These are phyloP conservation scores for Erysimum cheiri DNA, from an alignment of 441 rosid genomes.

Conservation along the genomic window DNA sequence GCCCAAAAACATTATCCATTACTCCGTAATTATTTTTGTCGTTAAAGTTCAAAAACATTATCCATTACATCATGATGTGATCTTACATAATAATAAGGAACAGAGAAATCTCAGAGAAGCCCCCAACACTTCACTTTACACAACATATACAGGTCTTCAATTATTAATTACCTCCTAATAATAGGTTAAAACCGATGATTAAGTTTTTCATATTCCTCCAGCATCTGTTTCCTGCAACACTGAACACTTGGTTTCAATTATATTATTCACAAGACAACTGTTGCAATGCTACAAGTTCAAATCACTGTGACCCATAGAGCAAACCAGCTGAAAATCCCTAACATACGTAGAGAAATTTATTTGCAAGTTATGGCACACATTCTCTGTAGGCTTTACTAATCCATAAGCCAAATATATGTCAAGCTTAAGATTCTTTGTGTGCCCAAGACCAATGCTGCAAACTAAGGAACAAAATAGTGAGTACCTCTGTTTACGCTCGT, in stretches of 20 bases:
- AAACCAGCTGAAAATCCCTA: not conserved
- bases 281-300: slow-evolving; percentile 1
- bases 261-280: not conserved
- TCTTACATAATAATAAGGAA: not conserved
- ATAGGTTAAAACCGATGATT: not conserved
- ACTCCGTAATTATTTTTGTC: no score
- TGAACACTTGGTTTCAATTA: slow-evolving; percentile 16
- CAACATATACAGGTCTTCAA: not conserved
- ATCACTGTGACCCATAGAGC: not conserved
- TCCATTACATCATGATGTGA: no score
- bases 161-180: not conserved
- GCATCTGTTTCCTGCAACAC: slow-evolving; percentile 27
- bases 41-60: no score
- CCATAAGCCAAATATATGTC: not conserved
- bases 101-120: not conserved
- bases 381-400: not conserved
- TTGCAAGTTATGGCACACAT: not conserved
- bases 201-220: not conserved
- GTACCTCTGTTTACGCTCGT: slow-evolving; percentile 44
- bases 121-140: not conserved
- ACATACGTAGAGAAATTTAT: not conserved
- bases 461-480: not conserved
- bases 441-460: not conserved
- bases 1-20: not conserved
- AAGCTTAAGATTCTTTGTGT: not conserved